A percentile compares a stretch with the other conserved stretches of the same genome.
Evolutionary conservation across 2,329 filamentous ascomycete genomes (phyloP).

Genomic region (Ascochyta lentis): DNA sequence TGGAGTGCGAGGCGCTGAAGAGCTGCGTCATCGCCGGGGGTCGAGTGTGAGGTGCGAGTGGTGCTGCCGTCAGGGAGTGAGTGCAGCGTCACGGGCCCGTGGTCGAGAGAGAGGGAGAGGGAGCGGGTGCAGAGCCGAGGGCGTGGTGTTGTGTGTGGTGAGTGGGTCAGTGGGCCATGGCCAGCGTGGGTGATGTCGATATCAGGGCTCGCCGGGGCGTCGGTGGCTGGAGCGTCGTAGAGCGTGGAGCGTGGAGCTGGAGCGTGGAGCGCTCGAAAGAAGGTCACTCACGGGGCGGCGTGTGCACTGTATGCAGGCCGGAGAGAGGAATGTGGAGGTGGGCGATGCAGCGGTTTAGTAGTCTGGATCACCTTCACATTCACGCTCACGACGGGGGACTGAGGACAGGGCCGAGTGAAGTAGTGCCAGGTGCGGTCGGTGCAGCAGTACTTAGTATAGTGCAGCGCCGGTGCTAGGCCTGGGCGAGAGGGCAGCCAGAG

Average conservation of each 20-base stretch:
- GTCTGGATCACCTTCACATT: not conserved
- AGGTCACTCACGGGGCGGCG: constrained; percentile 27
- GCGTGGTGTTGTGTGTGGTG: constrained; percentile 18
- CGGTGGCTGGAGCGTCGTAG: constrained; percentile 32
- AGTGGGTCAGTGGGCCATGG: constrained; percentile 46
- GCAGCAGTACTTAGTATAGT: no score
- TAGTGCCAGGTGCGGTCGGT: not conserved
- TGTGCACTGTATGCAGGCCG: constrained; percentile 2
- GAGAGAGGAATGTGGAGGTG: constrained; percentile 1
- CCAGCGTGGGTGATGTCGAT: constrained; percentile 26
- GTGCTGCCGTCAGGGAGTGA: constrained; percentile 5
- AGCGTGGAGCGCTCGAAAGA: constrained; percentile 28
- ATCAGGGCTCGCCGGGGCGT: constrained; percentile 23
- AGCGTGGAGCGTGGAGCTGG: not conserved
- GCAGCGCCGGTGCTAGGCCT: not conserved
- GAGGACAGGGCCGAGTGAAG: constrained; percentile 12
- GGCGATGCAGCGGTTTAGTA: not conserved
- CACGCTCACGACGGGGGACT: not conserved
- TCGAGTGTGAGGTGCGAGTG: not conserved
- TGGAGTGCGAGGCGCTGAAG: constrained; percentile 49
- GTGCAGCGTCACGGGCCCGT: constrained; percentile 9
- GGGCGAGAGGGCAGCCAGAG: constrained; percentile 1
- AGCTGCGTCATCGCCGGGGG: constrained; percentile 51
- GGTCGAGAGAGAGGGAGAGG: not conserved
- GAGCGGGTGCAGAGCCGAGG: constrained; percentile 6